Evolutionary conservation across 192 early-diverging fungal species (phyloP).

Genomic region (Backusella mclennaniae): DNA sequence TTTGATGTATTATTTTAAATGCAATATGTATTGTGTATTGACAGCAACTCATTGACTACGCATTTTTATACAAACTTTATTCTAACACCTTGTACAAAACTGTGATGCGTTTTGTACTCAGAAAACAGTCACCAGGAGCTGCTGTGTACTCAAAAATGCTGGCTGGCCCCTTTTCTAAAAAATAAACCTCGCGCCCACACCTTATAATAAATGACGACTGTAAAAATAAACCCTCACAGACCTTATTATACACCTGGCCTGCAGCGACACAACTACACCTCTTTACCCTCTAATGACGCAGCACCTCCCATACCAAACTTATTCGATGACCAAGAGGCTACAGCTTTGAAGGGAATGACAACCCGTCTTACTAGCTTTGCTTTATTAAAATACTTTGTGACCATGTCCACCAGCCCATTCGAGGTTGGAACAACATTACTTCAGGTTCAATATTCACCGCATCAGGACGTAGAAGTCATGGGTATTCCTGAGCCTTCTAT

Average conservation of each 20-base stretch:
- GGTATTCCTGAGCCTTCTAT: constrained; percentile 20
- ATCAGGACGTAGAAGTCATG: constrained; percentile 46
- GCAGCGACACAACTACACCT: constrained; percentile 31
- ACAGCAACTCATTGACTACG: no score
- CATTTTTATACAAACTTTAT: neutral
- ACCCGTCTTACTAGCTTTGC: constrained; percentile 47
- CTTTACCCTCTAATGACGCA: constrained; percentile 28
- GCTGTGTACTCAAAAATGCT: no score
- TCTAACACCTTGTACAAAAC: no score
- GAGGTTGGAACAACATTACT: constrained; percentile 60
- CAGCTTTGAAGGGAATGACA: constrained; percentile 16
- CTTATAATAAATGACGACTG: neutral
- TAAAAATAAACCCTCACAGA: constrained; percentile 23
- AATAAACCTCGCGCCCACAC: neutral
- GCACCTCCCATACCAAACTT: neutral
- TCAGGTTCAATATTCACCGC: constrained; percentile 59
- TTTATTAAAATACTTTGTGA: constrained; percentile 50
- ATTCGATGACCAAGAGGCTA: neutral
- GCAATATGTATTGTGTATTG: no score
- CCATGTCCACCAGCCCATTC: constrained; percentile 56
- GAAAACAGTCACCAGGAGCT: no score
- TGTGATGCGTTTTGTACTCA: neutral
- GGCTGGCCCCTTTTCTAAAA: neutral
- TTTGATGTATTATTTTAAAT: no score
- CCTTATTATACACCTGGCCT: constrained; percentile 36